Percentiles rank a stretch among this genome's conserved stretches.
Evolutionary conservation across 2,329 filamentous ascomycete genomes (phyloP).

Genomic region (Colletotrichum euphorbiae): DNA sequence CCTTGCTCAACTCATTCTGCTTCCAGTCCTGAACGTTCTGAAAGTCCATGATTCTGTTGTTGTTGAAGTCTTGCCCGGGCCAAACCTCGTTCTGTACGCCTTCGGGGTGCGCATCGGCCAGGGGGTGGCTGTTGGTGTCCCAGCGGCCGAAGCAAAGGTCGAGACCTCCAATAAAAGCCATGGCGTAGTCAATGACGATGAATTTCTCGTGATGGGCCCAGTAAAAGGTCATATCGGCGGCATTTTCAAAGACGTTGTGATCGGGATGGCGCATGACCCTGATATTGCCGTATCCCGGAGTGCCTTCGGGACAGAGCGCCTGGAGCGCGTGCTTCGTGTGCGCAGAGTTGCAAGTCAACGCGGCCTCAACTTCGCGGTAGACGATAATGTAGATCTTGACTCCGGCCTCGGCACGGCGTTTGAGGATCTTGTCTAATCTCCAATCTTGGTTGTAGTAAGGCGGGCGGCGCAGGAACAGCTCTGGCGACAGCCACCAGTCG

Average conservation of each 20-base stretch:
- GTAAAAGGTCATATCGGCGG: conserved; percentile 95
- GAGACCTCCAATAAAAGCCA: conserved; percentile 93
- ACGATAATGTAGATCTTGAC: conserved; percentile 96
- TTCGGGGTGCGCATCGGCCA: conserved; percentile 89
- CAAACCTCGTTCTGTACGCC: conserved; percentile 87
- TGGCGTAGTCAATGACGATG: conserved; percentile 89
- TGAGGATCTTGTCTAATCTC: conserved; percentile 87
- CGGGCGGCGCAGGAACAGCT: conserved; percentile 86
- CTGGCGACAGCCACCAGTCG: conserved; percentile 97
- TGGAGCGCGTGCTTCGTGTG: conserved; percentile 92
- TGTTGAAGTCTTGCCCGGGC: conserved; percentile 98
- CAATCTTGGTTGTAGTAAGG: conserved; percentile 86
- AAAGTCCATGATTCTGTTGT: conserved; percentile 97
- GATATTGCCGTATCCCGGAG: conserved; percentile 89
- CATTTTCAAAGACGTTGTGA: conserved; percentile 94
- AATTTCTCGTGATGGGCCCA: conserved; percentile 99
- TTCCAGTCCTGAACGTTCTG: conserved; percentile 92
- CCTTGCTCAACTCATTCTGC: conserved; percentile 90
- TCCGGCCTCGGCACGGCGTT: conserved; percentile 88
- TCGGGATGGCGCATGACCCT: conserved; percentile 90
- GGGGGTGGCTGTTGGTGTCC: conserved; percentile 86
- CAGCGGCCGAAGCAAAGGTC: conserved; percentile 97
- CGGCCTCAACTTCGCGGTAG: conserved; percentile 87
- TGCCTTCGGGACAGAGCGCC: conserved; percentile 82
- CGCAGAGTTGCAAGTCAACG: conserved; percentile 89